A percentile compares a stretch with the other conserved stretches of the same genome.
Evolutionary conservation across 1,284 basidiomycete genomes (phyloP).

Genomic region (Phylloboletellus chloephorus): DNA sequence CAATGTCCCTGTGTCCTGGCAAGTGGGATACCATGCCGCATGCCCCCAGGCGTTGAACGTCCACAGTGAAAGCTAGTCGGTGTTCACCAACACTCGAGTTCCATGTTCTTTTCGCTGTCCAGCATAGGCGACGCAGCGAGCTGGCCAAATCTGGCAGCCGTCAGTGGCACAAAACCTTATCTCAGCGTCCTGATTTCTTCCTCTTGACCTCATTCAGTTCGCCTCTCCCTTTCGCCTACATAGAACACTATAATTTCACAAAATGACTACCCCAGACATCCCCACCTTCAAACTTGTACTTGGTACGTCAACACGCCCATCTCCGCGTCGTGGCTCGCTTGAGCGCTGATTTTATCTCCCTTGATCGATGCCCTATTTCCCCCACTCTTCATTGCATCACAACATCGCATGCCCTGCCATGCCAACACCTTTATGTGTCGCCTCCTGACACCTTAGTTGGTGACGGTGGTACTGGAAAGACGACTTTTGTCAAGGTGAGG

Average conservation of each 20-base stretch:
- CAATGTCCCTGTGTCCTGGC: too few relatives aligned
- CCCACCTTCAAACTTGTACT: slow-evolving; percentile 99
- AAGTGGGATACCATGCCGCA: too few relatives aligned
- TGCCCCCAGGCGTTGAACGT: too few relatives aligned
- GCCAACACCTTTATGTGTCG: slow-evolving; percentile 12
- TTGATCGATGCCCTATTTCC: slow-evolving; percentile 25
- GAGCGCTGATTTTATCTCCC: slow-evolving; percentile 26
- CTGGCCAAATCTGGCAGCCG: slow-evolving; percentile 22
- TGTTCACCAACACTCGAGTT: too few relatives aligned
- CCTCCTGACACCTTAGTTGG: slow-evolving; percentile 59
- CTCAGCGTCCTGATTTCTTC: slow-evolving; percentile 35
- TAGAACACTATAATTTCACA: slow-evolving; percentile 23
- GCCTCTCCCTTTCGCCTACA: slow-evolving; percentile 16
- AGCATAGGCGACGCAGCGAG: slow-evolving; percentile 12
- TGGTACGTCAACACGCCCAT: slow-evolving; percentile 48
- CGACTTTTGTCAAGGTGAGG: slow-evolving; percentile 92
- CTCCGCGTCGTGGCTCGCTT: slow-evolving; percentile 8
- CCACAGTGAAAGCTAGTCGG: too few relatives aligned
- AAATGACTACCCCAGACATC: slow-evolving; percentile 48
- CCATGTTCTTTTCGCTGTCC: background rate
- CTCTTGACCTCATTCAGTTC: slow-evolving; percentile 24
- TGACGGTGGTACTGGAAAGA: slow-evolving; percentile 98
- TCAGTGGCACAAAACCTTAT: slow-evolving; percentile 34
- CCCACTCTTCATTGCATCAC: slow-evolving; percentile 26
- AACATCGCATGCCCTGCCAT: slow-evolving; percentile 13